These are phyloP conservation scores for Kodamaea derodonti DNA, from an alignment of 1,139 yeast genomes.

Conservation along the genomic window DNA sequence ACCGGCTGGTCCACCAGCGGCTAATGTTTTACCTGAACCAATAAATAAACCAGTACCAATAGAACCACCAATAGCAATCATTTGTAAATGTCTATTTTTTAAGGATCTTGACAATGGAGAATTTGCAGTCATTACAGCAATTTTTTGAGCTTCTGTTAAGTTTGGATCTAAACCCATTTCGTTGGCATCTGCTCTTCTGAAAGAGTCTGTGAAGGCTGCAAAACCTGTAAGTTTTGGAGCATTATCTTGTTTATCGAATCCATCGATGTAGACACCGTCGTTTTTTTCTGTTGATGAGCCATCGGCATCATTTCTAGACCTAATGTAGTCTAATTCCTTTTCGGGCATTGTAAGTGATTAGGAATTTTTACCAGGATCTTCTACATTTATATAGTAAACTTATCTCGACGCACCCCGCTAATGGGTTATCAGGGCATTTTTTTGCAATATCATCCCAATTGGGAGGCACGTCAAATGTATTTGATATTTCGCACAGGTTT, in stretches of 20 bases:
- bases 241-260: slow-evolving; percentile 30
- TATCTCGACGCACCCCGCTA: background rate
- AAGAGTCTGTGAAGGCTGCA: slow-evolving; percentile 49
- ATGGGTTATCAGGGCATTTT: background rate
- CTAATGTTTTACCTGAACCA: slow-evolving; percentile 68
- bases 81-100: slow-evolving; percentile 64
- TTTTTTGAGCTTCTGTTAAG: slow-evolving; percentile 63
- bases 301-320: slow-evolving; percentile 36
- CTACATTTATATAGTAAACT: background rate
- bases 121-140: slow-evolving; percentile 62
- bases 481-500: no score
- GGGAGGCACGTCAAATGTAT: no score
- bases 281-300: slow-evolving; percentile 36
- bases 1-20: slow-evolving; percentile 79
- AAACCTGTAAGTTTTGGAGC: slow-evolving; percentile 31
- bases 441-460: background rate
- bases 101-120: slow-evolving; percentile 67
- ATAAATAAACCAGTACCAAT: slow-evolving; percentile 80
- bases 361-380: no score
- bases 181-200: slow-evolving; percentile 48
- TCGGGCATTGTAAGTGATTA: slow-evolving; percentile 29
- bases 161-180: slow-evolving; percentile 62
- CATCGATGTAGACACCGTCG: slow-evolving; percentile 43
- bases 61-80: slow-evolving; percentile 87
- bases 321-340: slow-evolving; percentile 41